Percentiles rank a stretch among this genome's conserved stretches.
Evolutionary conservation across 2,329 filamentous ascomycete species (phyloP).

Genomic region (Aaosphaeria pasadenensis): DNA sequence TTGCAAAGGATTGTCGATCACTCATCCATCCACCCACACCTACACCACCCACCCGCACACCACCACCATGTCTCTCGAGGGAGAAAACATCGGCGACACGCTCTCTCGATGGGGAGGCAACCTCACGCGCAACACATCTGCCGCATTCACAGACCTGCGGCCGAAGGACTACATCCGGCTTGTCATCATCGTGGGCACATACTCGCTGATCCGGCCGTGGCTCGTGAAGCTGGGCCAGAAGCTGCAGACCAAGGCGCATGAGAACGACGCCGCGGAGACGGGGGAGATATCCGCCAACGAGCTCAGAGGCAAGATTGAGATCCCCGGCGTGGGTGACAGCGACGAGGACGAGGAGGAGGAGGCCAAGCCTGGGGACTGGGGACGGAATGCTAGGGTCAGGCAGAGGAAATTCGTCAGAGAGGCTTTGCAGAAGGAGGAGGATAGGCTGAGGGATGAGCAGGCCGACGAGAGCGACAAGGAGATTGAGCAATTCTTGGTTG

Average conservation of each 20-base stretch:
- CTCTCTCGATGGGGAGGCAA: slow-evolving; percentile 28
- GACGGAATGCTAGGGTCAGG: slow-evolving; percentile 66
- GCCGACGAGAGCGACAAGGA: slow-evolving; percentile 72
- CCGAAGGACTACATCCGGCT: slow-evolving; percentile 61
- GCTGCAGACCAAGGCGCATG: slow-evolving; percentile 62
- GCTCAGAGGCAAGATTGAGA: slow-evolving; percentile 41
- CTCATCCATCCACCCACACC: too few relatives aligned
- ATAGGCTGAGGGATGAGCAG: slow-evolving; percentile 50
- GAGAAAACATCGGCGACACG: too few relatives aligned
- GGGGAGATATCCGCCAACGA: slow-evolving; percentile 30
- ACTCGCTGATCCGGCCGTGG: slow-evolving; percentile 69
- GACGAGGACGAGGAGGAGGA: slow-evolving; percentile 39
- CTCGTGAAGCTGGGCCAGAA: slow-evolving; percentile 65
- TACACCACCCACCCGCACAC: too few relatives aligned
- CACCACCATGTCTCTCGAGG: too few relatives aligned
- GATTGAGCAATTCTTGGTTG: slow-evolving; percentile 67
- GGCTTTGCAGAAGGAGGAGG: slow-evolving; percentile 61
- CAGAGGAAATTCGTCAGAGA: slow-evolving; percentile 67
- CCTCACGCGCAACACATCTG: slow-evolving; percentile 40
- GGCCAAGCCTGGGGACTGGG: slow-evolving; percentile 57
- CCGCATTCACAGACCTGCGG: slow-evolving; percentile 44
- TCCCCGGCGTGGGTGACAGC: slow-evolving; percentile 54
- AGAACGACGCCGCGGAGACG: slow-evolving; percentile 44
- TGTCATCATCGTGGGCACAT: slow-evolving; percentile 68
- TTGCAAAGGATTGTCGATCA: too few relatives aligned